These are phyloP conservation scores for Ophiostoma himal-ulmi DNA, from an alignment of 2,329 filamentous ascomycete species.

Conservation along the genomic window DNA sequence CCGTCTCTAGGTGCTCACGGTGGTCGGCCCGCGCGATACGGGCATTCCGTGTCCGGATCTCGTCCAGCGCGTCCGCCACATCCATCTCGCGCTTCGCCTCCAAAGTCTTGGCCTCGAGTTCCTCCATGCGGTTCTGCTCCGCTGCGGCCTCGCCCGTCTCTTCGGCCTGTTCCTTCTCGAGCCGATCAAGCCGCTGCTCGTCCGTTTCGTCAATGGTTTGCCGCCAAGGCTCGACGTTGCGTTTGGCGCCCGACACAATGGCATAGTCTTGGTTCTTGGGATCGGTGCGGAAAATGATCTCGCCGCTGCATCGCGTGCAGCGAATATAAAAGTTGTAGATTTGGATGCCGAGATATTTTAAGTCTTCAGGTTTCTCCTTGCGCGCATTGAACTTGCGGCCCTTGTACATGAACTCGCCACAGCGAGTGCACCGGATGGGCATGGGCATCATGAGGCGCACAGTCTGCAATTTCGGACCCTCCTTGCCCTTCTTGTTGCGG, in stretches of 20 bases:
- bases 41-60: conserved; percentile 88
- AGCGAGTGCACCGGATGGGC: conserved; percentile 60
- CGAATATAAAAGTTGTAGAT: conserved; percentile 88
- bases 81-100: conserved; percentile 96
- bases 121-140: conserved; percentile 88
- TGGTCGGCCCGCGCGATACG: conserved; percentile 70
- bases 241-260: conserved; percentile 72
- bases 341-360: conserved; percentile 82
- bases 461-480: conserved; percentile 74
- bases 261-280: conserved; percentile 83
- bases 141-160: conserved; percentile 38
- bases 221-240: conserved; percentile 92
- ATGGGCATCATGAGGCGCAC: conserved; percentile 90
- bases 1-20: conserved; percentile 56
- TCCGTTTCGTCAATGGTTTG: conserved; percentile 65
- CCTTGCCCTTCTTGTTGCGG: conserved; percentile 41
- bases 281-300: conserved; percentile 92
- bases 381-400: conserved; percentile 92
- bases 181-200: conserved; percentile 75
- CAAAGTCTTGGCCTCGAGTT: conserved; percentile 85
- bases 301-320: conserved; percentile 76
- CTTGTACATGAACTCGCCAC: conserved; percentile 32
- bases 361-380: conserved; percentile 78
- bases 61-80: conserved; percentile 89
- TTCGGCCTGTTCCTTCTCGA: conserved; percentile 69